Evolutionary conservation across 2,329 filamentous ascomycete species (phyloP), one percentile per base, ranked within the genome.

Genomic region (Neonectria ditissima): DNA sequence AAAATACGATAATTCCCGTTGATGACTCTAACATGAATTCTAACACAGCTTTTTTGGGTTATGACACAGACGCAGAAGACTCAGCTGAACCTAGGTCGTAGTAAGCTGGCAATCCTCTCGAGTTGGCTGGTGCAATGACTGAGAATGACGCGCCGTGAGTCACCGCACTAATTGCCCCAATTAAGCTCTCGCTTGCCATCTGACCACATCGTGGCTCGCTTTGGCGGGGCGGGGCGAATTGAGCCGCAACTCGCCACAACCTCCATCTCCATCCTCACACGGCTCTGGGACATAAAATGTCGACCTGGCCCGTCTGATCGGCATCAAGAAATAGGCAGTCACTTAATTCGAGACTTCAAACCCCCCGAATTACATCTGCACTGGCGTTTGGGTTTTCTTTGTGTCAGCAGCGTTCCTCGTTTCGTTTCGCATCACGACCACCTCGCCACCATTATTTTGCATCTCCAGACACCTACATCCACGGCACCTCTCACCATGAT

Each of bases 401-500:
- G 50, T 58, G 50, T 41, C 50, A 18, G 8, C 18, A 18, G 22
- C 26, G 16, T 30, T 30, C 39, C 43, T 55, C 50, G 52, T 44
- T 60, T 48, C 14, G 26, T 51, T 51, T 51, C 28, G 37, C 44
- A 58, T 50, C 37, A 45, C 43, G 41, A 60, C 44, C 56, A 24
- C 20, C 47, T 55, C 53, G 60, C 13, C 37, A 20, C 41, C 56
- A 57, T 24, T 24, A 59, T 53, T 58, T 11, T 55, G 44, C 59
- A n/a, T 59, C 50, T 61, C 44, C 53, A 51, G 53, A 55, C 53
- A 55, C 11, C 26, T 20, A 18, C 66, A 44, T 51, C 55, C 37
- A 47, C 50, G 20, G 59, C 51, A 22, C 22, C 43, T 20, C 52
- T 22, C 68, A 55, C 37, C 69, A 83, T 83, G 81, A 80, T 82